A percentile compares a stretch with the other conserved stretches of the same genome.
Evolutionary conservation across 2,329 filamentous ascomycete species (phyloP).

Genomic region (Hypoxylon sp.): DNA sequence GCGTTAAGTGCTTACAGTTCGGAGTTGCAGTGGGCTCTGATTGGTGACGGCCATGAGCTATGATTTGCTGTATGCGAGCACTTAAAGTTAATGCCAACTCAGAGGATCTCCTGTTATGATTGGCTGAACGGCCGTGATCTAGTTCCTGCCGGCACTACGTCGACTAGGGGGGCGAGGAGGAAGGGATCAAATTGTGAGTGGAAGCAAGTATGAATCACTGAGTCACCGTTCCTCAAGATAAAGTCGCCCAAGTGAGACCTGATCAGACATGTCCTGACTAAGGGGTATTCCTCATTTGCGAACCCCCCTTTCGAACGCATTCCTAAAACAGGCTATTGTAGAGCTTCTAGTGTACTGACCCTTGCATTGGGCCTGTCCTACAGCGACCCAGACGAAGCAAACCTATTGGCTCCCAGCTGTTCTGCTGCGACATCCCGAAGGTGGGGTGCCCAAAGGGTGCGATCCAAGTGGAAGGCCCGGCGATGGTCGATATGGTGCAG

Average conservation of each 20-base stretch:
- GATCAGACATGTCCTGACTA: slow-evolving; percentile 14
- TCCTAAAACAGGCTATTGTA: slow-evolving; percentile 43
- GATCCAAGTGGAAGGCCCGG: slow-evolving; percentile 31
- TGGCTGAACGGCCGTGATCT: slow-evolving; percentile 30
- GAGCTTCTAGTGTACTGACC: slow-evolving; percentile 37
- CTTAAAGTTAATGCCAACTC: slow-evolving; percentile 43
- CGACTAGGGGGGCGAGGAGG: slow-evolving; percentile 19
- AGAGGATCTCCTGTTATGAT: slow-evolving; percentile 32
- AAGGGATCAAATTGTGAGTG: background rate
- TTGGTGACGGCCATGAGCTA: slow-evolving; percentile 23
- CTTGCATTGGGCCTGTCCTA: slow-evolving; percentile 46
- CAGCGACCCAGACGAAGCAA: slow-evolving; percentile 32
- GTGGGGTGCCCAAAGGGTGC: slow-evolving; percentile 30
- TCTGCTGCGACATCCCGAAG: slow-evolving; percentile 43
- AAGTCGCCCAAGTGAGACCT: slow-evolving; percentile 14
- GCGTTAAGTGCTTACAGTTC: slow-evolving; percentile 42
- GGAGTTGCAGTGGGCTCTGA: slow-evolving; percentile 27
- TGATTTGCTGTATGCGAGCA: slow-evolving; percentile 45
- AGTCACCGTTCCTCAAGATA: slow-evolving; percentile 11
- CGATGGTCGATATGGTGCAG: slow-evolving; percentile 34
- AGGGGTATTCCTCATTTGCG: background rate
- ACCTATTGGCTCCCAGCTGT: slow-evolving; percentile 28
- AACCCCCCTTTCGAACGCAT: slow-evolving; percentile 19
- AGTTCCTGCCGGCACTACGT: slow-evolving; percentile 33
- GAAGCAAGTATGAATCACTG: slow-evolving; percentile 17